Conservation (phyloP, 1,284 basidiomycete species). For the Pyrrhoderma lamaoense region DNA sequence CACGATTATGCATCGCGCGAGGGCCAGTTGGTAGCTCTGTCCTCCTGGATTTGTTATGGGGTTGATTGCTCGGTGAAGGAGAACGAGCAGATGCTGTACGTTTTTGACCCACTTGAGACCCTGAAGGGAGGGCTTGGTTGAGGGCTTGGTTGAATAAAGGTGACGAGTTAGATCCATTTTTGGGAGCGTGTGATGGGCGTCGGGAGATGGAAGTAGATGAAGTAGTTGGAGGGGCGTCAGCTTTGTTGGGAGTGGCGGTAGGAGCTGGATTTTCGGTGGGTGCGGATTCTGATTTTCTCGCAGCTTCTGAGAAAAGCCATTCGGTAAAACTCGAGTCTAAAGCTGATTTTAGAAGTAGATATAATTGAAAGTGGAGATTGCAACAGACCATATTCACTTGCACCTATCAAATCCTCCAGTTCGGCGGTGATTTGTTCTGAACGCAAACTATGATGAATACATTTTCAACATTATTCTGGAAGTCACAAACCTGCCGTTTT, state of each 20-base stretch:
- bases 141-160: conserved; percentile 34
- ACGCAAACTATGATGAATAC: neutral
- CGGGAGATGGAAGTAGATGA: neutral
- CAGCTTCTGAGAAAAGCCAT: conserved; percentile 76
- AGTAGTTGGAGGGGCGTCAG: conserved; percentile 6
- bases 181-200: conserved; percentile 2
- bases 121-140: conserved; percentile 58
- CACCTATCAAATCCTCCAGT: conserved; percentile 73
- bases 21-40: conserved; percentile 60
- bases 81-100: conserved; percentile 29
- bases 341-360: conserved; percentile 20
- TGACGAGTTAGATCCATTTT: conserved; percentile 1
- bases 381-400: conserved; percentile 24
- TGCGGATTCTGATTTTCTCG: conserved; percentile 41
- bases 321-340: conserved; percentile 71
- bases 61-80: conserved; percentile 58
- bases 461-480: neutral
- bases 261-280: conserved; percentile 27
- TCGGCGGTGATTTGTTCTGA: conserved; percentile 76
- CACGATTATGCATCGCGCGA: conserved; percentile 59
- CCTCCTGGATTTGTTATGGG: conserved; percentile 26
- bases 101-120: conserved; percentile 54
- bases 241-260: conserved; percentile 15
- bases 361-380: too few species aligned
- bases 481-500: conserved; percentile 59